A percentile compares a stretch with the other conserved stretches of the same genome.
Evolutionary conservation across 1,284 basidiomycete species (phyloP).

Genomic region (Ganoderma leucocontextum): DNA sequence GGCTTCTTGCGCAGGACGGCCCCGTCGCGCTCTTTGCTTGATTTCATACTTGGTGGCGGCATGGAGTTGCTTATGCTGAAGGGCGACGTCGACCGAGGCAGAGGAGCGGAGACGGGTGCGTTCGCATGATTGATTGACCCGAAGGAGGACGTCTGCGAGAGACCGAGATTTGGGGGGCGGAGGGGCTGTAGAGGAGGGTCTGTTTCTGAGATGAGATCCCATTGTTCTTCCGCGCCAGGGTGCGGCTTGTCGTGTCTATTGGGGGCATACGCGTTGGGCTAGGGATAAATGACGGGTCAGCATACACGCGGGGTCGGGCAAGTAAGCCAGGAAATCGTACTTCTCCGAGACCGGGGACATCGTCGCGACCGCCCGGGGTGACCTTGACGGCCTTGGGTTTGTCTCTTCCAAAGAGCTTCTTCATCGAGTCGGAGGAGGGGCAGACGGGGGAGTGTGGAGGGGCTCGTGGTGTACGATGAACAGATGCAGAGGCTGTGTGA

Average conservation of each 20-base stretch:
- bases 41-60: conserved; percentile 35
- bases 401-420: conserved; percentile 59
- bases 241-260: conserved; percentile 39
- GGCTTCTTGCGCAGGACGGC: conserved; percentile 44
- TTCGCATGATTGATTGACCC: conserved; percentile 47
- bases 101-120: conserved; percentile 34
- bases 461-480: conserved; percentile 3
- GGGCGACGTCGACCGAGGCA: conserved; percentile 51
- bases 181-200: conserved; percentile 34
- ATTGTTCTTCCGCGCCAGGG: conserved; percentile 51
- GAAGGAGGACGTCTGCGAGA: conserved; percentile 52
- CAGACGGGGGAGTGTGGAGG: conserved; percentile 11
- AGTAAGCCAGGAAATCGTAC: conserved; percentile 36
- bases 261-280: conserved; percentile 29
- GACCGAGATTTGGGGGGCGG: conserved; percentile 45
- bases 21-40: conserved; percentile 37
- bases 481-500: conserved; percentile 30
- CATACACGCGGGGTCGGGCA: conserved; percentile 15
- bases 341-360: conserved; percentile 42
- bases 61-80: conserved; percentile 44
- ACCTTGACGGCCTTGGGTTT: conserved; percentile 50
- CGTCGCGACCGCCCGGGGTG: conserved; percentile 39
- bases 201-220: conserved; percentile 54
- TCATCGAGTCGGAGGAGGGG: conserved; percentile 46
- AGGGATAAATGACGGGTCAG: conserved; percentile 18